Percentiles rank a stretch among this genome's conserved stretches.
Conservation (phyloP, 2,329 filamentous ascomycete genomes). For the Calonectria hawksworthii region DNA sequence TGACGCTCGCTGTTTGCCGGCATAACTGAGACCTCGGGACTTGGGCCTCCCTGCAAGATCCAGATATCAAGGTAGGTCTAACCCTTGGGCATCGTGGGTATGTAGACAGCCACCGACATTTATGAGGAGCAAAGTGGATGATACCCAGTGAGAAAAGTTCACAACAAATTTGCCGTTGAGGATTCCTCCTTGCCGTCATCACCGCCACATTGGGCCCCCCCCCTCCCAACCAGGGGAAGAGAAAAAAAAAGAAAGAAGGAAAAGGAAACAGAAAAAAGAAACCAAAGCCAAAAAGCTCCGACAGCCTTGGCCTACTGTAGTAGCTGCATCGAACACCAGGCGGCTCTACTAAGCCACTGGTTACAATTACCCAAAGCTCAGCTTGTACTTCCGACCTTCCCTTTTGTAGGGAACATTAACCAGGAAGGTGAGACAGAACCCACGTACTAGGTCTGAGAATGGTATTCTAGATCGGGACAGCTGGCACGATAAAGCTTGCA, state of each 20-base stretch:
- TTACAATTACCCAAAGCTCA: slow-evolving; percentile 2
- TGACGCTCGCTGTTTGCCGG: neutral
- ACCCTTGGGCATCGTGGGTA: neutral
- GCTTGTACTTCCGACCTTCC: slow-evolving; percentile 5
- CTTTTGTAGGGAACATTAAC: neutral
- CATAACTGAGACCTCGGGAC: slow-evolving; percentile 1
- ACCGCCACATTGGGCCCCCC: slow-evolving; percentile 17
- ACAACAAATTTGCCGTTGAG: neutral
- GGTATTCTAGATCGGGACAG: slow-evolving; percentile 12
- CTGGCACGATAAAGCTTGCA: slow-evolving; percentile 11
- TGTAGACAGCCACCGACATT: slow-evolving; percentile 3
- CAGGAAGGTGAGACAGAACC: slow-evolving; percentile 4
- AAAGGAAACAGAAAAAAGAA: neutral
- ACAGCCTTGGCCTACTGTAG: slow-evolving; percentile 4
- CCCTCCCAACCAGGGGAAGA: neutral
- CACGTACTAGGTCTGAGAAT: slow-evolving; percentile 1
- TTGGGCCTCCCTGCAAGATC: slow-evolving; percentile 7
- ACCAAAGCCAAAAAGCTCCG: neutral
- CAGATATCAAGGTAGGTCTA: slow-evolving; percentile 11
- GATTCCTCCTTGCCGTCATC: slow-evolving; percentile 13
- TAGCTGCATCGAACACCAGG: neutral
- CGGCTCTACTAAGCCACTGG: neutral
- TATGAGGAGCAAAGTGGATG: neutral
- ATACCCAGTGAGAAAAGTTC: neutral
- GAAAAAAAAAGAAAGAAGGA: neutral